Evolutionary conservation across 257 asterid species (phyloP).

Genomic region (Gentiana macrophylla): DNA sequence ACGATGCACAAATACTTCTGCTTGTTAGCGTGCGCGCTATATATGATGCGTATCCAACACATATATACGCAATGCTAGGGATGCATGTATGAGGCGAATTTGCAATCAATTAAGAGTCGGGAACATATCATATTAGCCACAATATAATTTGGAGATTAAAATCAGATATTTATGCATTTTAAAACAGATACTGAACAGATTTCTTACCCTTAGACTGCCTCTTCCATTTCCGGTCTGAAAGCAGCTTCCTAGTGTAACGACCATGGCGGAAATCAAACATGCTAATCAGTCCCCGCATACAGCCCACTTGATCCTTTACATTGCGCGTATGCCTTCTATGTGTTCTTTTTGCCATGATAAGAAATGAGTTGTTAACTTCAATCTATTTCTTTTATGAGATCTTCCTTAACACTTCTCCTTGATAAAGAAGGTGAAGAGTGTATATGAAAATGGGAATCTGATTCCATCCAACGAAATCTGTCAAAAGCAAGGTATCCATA

Average conservation of each 20-base stretch:
- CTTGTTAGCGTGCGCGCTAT: too few species aligned
- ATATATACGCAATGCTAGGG: too few species aligned
- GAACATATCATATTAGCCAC: not conserved
- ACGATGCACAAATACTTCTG: too few species aligned
- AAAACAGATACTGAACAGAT: not conserved
- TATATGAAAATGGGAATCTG: not conserved
- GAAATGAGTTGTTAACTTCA: constrained; percentile 6
- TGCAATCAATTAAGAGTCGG: too few species aligned
- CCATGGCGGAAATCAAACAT: constrained; percentile 75
- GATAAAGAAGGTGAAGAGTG: constrained; percentile 2
- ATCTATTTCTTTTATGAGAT: constrained; percentile 12
- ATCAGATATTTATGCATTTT: not conserved
- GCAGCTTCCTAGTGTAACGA: constrained; percentile 57
- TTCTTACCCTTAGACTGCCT: constrained; percentile 46
- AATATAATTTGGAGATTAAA: too few species aligned
- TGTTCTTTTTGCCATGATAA: constrained; percentile 69
- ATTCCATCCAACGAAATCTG: not conserved
- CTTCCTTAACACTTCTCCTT: constrained; percentile 10
- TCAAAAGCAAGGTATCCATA: too few species aligned
- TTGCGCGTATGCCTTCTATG: constrained; percentile 37
- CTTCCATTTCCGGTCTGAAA: constrained; percentile 46
- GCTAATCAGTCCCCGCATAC: constrained; percentile 72
- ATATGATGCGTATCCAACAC: too few species aligned
- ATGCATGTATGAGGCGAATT: too few species aligned
- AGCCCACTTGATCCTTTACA: constrained; percentile 70